Evolutionary conservation across 768 basidiomycete species (phyloP).

Genomic region (Butyriboletus loyo): DNA sequence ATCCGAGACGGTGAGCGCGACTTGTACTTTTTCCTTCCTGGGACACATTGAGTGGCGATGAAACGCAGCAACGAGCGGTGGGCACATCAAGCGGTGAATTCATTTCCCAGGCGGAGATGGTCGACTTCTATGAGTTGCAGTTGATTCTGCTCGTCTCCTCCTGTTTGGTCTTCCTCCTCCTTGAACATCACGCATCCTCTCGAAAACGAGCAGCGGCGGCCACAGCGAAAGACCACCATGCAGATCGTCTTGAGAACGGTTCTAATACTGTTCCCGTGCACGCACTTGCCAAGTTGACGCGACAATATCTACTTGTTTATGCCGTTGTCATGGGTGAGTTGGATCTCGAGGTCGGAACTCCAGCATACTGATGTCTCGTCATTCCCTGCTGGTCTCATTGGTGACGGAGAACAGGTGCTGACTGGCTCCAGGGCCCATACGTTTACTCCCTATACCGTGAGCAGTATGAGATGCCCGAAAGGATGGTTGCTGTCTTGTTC

Average conservation of each 20-base stretch:
- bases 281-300: conserved; percentile 33
- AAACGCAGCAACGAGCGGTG: neutral
- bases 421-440: conserved; percentile 81
- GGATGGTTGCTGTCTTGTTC: conserved; percentile 66
- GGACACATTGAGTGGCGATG: neutral
- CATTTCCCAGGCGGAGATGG: conserved; percentile 16
- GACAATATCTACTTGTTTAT: conserved; percentile 64
- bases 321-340: conserved; percentile 69
- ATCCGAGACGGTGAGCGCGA: conserved; percentile 7
- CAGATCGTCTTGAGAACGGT: conserved; percentile 34
- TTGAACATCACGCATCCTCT: conserved; percentile 33
- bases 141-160: conserved; percentile 34
- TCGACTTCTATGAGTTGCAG: conserved; percentile 42
- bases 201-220: conserved; percentile 18
- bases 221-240: conserved; percentile 23
- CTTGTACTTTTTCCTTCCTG: neutral
- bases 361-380: neutral
- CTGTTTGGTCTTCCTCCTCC: conserved; percentile 34
- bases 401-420: conserved; percentile 47
- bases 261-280: conserved; percentile 16
- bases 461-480: conserved; percentile 61
- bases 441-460: conserved; percentile 72
- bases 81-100: neutral
- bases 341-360: neutral
- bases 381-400: neutral